phyloP scores from a whole-genome alignment of 768 basidiomycete species.

The Suillus alpinus region DNA sequence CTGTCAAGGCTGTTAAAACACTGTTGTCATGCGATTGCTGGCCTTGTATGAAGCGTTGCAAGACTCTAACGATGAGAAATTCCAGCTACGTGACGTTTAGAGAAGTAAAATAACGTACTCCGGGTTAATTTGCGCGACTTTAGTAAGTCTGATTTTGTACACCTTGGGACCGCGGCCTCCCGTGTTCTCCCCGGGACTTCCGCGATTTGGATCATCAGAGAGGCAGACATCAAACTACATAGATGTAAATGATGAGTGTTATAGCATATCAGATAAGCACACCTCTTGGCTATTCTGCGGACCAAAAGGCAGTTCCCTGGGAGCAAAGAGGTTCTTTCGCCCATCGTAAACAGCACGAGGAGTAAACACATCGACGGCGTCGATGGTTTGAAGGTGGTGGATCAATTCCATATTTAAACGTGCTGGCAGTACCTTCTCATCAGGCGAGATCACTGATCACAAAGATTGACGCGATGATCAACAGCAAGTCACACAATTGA shows the following conservation, averaged over 20 bases:
- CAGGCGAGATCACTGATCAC: constrained; percentile 55
- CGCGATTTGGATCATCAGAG: constrained; percentile 34
- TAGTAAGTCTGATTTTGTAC: constrained; percentile 62
- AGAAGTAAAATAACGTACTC: constrained; percentile 33
- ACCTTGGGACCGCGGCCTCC: constrained; percentile 50
- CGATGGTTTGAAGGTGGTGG: constrained; percentile 52
- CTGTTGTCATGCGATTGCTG: constrained; percentile 65
- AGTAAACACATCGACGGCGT: constrained; percentile 65
- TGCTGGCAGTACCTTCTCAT: constrained; percentile 66
- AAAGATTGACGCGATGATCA: constrained; percentile 13
- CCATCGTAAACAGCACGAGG: constrained; percentile 78
- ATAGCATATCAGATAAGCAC: constrained; percentile 11
- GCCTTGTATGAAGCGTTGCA: constrained; percentile 62
- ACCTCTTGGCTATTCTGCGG: constrained; percentile 51
- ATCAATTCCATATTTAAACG: constrained; percentile 72
- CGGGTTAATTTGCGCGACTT: constrained; percentile 59
- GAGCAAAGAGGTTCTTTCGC: constrained; percentile 71
- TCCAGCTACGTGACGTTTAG: constrained; percentile 18
- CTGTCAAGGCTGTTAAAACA: constrained; percentile 67
- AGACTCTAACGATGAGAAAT: constrained; percentile 41
- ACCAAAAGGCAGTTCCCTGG: constrained; percentile 59
- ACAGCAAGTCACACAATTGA: neutral
- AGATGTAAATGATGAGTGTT: constrained; percentile 4
- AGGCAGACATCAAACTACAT: constrained; percentile 62
- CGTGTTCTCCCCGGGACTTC: constrained; percentile 31